phyloP scores from a whole-genome alignment of 495 filamentous ascomycete genomes.

The Penicillium herquei region DNA sequence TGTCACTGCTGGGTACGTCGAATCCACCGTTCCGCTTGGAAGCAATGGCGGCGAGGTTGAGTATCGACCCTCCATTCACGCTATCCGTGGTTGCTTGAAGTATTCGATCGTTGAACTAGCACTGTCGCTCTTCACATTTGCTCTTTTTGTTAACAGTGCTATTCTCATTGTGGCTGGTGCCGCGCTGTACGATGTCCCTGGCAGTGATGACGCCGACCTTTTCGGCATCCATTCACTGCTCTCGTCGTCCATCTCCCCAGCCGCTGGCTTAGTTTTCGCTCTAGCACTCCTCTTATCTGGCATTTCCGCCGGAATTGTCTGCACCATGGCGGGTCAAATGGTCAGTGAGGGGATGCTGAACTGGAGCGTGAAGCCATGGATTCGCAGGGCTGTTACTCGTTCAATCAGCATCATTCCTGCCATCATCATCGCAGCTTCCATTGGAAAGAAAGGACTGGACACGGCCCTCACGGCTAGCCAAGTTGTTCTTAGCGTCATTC shows the following conservation, averaged over 20 bases:
- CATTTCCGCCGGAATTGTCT: conserved; percentile 74
- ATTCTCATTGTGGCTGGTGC: conserved; percentile 89
- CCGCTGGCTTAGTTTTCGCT: conserved; percentile 72
- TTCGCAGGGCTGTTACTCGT: conserved; percentile 67
- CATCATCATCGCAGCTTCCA: conserved; percentile 78
- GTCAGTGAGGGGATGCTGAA: conserved; percentile 75
- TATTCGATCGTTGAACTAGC: conserved; percentile 76
- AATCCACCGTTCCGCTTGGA: conserved; percentile 36
- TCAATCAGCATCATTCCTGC: conserved; percentile 75
- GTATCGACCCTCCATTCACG: conserved; percentile 75
- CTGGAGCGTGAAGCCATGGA: conserved; percentile 69
- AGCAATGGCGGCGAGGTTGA: conserved; percentile 50
- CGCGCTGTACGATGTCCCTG: conserved; percentile 59
- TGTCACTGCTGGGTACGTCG: conserved; percentile 54
- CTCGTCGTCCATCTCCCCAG: conserved; percentile 64
- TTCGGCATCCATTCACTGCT: conserved; percentile 83
- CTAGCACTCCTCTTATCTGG: conserved; percentile 77
- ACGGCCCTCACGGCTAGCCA: conserved; percentile 75
- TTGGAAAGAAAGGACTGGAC: conserved; percentile 67
- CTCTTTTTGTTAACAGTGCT: conserved; percentile 89
- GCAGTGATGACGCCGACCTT: conserved; percentile 65
- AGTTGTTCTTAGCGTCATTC: conserved; percentile 74
- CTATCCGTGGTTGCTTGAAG: conserved; percentile 74
- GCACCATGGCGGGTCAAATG: conserved; percentile 83
- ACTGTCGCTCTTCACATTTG: conserved; percentile 83